Conservation (phyloP, 2,329 filamentous ascomycete species). For the Trichoderma arundinaceum region DNA sequence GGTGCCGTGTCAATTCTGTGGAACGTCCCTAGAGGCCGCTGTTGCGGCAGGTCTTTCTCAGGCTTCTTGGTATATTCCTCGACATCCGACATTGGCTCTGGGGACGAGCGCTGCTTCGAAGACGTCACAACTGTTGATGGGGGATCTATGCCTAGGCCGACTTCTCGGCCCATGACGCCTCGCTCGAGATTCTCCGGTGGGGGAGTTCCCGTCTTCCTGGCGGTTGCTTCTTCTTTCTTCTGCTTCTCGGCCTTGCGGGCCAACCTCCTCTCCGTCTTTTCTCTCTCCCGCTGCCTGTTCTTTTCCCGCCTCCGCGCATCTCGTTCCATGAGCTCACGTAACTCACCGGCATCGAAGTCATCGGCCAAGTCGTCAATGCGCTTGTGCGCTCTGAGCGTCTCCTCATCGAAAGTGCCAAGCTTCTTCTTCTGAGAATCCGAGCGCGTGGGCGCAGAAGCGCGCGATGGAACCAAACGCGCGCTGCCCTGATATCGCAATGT, state of each 20-base stretch:
- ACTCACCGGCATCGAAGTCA: constrained; percentile 79
- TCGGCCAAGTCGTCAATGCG: constrained; percentile 77
- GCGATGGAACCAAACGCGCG: constrained; percentile 60
- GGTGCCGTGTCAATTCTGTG: constrained; percentile 41
- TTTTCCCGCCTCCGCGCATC: constrained; percentile 81
- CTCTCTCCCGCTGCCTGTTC: constrained; percentile 71
- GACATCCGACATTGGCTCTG: constrained; percentile 38
- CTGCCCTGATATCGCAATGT: constrained; percentile 76
- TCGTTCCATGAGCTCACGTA: constrained; percentile 88
- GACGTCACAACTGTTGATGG: constrained; percentile 62
- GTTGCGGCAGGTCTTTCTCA: constrained; percentile 20
- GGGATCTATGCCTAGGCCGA: constrained; percentile 62
- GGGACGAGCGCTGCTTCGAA: constrained; percentile 52
- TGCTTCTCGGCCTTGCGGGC: constrained; percentile 71
- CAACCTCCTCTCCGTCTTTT: constrained; percentile 68
- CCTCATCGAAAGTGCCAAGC: constrained; percentile 64
- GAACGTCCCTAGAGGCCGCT: constrained; percentile 40
- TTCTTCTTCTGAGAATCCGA: constrained; percentile 59
- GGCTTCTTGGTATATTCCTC: constrained; percentile 29
- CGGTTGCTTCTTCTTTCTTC: constrained; percentile 61
- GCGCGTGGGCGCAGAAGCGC: constrained; percentile 53
- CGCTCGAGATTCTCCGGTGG: constrained; percentile 64
- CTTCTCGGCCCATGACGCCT: constrained; percentile 65
- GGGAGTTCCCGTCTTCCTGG: constrained; percentile 56
- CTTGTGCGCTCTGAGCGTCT: constrained; percentile 64